phyloP scores from a whole-genome alignment of 2,329 filamentous ascomycete genomes.

The Aspergillus cejpii region DNA sequence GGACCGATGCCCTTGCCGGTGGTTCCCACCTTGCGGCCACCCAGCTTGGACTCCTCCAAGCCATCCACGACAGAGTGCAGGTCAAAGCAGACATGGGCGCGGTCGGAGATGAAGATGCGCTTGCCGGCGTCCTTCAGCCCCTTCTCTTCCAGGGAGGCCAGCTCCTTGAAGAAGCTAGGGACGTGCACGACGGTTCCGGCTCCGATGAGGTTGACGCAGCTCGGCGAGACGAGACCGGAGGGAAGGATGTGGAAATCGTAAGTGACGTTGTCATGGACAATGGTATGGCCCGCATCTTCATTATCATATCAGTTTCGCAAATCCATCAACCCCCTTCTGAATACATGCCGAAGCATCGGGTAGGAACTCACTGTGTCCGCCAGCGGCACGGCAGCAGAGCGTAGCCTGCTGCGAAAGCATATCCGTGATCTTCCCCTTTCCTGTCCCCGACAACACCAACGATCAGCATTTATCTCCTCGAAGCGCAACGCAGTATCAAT shows the following conservation, averaged over 20 bases:
- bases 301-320: background rate
- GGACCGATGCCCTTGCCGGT: slow-evolving; percentile 50
- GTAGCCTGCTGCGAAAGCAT: slow-evolving; percentile 42
- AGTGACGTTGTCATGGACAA: slow-evolving; percentile 42
- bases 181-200: slow-evolving; percentile 44
- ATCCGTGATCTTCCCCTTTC: slow-evolving; percentile 46
- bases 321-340: no score
- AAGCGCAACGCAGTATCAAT: slow-evolving; percentile 3
- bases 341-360: no score
- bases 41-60: slow-evolving; percentile 41
- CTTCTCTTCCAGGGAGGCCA: slow-evolving; percentile 40
- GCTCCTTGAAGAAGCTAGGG: slow-evolving; percentile 45
- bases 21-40: slow-evolving; percentile 44
- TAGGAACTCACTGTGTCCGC: slow-evolving; percentile 42
- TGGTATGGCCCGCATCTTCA: slow-evolving; percentile 43
- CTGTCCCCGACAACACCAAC: slow-evolving; percentile 19
- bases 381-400: slow-evolving; percentile 42
- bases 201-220: slow-evolving; percentile 44
- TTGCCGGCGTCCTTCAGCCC: slow-evolving; percentile 37
- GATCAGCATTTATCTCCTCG: slow-evolving; percentile 3
- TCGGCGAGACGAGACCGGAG: slow-evolving; percentile 40
- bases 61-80: slow-evolving; percentile 43
- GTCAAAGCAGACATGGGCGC: slow-evolving; percentile 43
- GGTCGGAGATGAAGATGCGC: slow-evolving; percentile 44
- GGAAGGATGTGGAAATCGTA: slow-evolving; percentile 48